Conservation (phyloP, 257 asterid species). For the Mentha longifolia region DNA sequence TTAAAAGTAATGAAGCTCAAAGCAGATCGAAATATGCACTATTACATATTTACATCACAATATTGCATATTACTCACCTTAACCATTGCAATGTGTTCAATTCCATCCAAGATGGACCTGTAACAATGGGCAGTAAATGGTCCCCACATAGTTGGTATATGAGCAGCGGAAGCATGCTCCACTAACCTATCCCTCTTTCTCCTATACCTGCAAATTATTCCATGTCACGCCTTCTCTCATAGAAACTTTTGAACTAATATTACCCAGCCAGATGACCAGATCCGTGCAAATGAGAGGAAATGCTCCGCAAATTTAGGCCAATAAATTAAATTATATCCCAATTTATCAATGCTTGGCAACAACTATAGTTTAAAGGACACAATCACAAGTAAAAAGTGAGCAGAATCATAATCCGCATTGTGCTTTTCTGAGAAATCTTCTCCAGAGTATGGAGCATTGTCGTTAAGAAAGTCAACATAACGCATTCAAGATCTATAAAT, state of each 20-base stretch:
- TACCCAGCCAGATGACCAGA: slow-evolving; percentile 3
- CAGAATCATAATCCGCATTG: slow-evolving; percentile 15
- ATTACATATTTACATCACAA: background rate
- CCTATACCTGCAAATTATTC: slow-evolving; percentile 67
- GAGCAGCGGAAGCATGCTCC: slow-evolving; percentile 90
- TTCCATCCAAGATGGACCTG: slow-evolving; percentile 83
- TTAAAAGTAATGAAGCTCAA: background rate
- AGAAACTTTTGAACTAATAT: background rate
- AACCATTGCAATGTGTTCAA: slow-evolving; percentile 98
- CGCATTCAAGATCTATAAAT: background rate
- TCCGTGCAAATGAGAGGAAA: slow-evolving; percentile 22
- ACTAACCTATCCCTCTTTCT: slow-evolving; percentile 88
- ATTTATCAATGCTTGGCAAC: background rate
- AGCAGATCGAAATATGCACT: background rate
- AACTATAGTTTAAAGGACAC: background rate
- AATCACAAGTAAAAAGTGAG: background rate
- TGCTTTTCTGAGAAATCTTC: background rate
- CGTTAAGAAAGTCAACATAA: background rate
- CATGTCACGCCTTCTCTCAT: slow-evolving; percentile 29
- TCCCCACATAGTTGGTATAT: slow-evolving; percentile 96
- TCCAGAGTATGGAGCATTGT: background rate
- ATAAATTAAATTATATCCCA: background rate
- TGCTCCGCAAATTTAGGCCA: background rate
- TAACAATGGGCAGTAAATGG: slow-evolving; percentile 88
- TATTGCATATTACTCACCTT: slow-evolving; percentile 60